Evolutionary conservation across 495 filamentous ascomycete species (phyloP), one percentile per base, ranked within the genome.

Genomic region (Platismatia glauca): DNA sequence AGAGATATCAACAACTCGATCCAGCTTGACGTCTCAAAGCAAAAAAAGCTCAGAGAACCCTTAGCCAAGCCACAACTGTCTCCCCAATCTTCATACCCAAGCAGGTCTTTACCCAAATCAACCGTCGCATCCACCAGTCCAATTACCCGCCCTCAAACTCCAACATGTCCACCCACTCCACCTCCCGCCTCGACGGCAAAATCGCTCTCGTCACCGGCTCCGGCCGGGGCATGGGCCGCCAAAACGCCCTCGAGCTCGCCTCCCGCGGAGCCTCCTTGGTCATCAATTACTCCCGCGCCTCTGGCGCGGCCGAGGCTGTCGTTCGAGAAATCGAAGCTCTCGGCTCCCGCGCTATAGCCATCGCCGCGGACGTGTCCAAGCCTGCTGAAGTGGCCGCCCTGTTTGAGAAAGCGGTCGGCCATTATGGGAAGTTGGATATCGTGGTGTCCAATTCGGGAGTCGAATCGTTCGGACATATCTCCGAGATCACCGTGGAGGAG

Each of bases 351-450:
- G 89, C 84, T 24, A 77, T 83, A n/a, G 82, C 88, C 46, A 83
- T 95, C 73, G 81, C 89, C 71, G 89, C 90, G 59, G 86, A 94
- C 71, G 81, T 94, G 43, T 84, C 83, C 65, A 79, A 85, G 56
- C 77, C 86, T 31, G 70, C 81, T 38, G 83, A 90, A 63, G 87
- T 90, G 66, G 73, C 76, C 34, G 71, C 74, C 29, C 77, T 90
- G 18, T 88, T 91, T 69, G 71, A 75, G 20, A 78, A 87, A 62
- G 85, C 88, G 1, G 82, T 89, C 65, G 73, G 75, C 59, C 76
- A 81, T 55, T 91, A 89, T 60, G 87, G 87, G 59, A 80, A 81
- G 61, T 72, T 93, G 68, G 82, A 91, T 71, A 89, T 93, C 59
- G 89, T 91, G 57, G 85, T 86, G 75, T 84, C 80, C 65, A 89